Conservation (phyloP, 2,329 filamentous ascomycete species). For the Penicillium crustosum region DNA sequence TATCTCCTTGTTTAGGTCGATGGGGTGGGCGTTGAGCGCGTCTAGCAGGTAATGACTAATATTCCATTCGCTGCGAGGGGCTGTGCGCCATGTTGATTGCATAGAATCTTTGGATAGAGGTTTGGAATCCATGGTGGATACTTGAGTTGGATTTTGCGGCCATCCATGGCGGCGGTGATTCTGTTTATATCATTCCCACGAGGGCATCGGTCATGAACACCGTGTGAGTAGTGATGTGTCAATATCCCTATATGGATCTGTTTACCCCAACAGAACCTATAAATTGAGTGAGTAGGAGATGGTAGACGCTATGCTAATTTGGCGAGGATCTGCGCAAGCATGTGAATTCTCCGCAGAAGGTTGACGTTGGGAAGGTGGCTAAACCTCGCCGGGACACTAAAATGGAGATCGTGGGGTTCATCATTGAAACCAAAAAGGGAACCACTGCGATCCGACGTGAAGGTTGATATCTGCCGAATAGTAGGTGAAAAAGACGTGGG, state of each 20-base stretch:
- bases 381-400: neutral
- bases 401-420: neutral
- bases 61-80: conserved; percentile 27
- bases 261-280: conserved; percentile 18
- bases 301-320: conserved; percentile 1
- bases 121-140: conserved; percentile 23
- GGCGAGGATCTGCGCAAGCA: conserved; percentile 15
- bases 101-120: conserved; percentile 32
- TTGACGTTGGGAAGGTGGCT: neutral
- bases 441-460: conserved; percentile 3
- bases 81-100: conserved; percentile 33
- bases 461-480: conserved; percentile 4
- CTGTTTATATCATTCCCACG: conserved; percentile 19
- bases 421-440: conserved; percentile 2
- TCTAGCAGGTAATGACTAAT: conserved; percentile 29
- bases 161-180: neutral
- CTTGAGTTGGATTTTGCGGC: neutral
- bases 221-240: conserved; percentile 15
- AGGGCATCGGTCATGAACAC: too few relatives aligned
- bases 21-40: conserved; percentile 27
- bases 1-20: conserved; percentile 26
- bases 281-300: conserved; percentile 9
- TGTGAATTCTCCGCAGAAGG: conserved; percentile 14
- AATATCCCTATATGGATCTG: conserved; percentile 14
- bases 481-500: neutral